Percentiles rank a stretch among this genome's conserved stretches.
Conservation (phyloP, 306 rosid genomes). For the Malus sylvestris region DNA sequence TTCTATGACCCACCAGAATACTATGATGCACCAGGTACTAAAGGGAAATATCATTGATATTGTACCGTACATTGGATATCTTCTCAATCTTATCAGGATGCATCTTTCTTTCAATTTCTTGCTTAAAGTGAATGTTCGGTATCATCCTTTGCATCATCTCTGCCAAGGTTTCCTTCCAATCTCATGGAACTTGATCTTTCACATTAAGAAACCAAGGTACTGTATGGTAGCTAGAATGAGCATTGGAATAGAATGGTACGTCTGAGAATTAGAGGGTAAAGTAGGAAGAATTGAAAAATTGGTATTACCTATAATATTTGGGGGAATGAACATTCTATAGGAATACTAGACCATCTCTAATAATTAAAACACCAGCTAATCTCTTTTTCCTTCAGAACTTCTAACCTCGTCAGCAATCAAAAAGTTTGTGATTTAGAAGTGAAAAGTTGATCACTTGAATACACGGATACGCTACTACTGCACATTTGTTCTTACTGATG, state of each 20-base stretch:
- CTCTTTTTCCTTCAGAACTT: not conserved
- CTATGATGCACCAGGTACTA: conserved; percentile 71
- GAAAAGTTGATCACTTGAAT: conserved; percentile 12
- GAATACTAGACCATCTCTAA: not conserved
- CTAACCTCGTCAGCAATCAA: not conserved
- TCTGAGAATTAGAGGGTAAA: not conserved
- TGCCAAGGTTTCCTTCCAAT: not conserved
- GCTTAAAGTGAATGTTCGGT: not conserved
- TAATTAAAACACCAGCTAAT: not conserved
- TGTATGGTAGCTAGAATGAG: not conserved
- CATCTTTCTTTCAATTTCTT: conserved; percentile 8
- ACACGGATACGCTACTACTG: not conserved
- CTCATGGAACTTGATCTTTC: not conserved
- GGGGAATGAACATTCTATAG: not conserved
- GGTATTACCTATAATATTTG: not conserved
- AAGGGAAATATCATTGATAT: not conserved
- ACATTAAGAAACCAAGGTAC: not conserved
- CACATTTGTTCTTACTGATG: conserved; percentile 10
- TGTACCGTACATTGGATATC: conserved; percentile 3
- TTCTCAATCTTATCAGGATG: conserved; percentile 10
- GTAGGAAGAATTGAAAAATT: not conserved
- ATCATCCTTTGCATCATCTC: not conserved
- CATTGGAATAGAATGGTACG: not conserved
- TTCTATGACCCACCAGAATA: conserved; percentile 87
- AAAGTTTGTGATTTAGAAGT: conserved; percentile 3